phyloP scores from a whole-genome alignment of 2,329 filamentous ascomycete species.

The Colletotrichum sp. region DNA sequence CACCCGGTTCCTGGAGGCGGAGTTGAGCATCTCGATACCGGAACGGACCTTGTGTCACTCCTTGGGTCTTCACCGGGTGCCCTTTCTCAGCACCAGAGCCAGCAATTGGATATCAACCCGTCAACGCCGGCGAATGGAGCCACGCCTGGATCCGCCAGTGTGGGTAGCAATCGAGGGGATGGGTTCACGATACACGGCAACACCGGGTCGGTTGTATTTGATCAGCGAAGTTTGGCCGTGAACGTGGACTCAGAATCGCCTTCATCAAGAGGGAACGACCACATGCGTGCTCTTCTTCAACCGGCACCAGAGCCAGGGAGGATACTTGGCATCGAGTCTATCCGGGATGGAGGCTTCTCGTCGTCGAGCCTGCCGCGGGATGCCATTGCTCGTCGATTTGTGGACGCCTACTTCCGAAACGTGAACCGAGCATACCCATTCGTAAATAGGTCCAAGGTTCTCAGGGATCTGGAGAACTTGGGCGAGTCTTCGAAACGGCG shows the following conservation, averaged over 20 bases:
- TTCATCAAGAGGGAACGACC: constrained; percentile 1
- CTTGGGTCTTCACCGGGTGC: constrained; percentile 10
- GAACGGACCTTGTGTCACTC: constrained; percentile 29
- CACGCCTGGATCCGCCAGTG: constrained; percentile 7
- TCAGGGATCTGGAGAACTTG: constrained; percentile 36
- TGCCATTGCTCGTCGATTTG: constrained; percentile 35
- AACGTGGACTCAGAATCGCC: constrained; percentile 1
- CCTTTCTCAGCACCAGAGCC: not conserved
- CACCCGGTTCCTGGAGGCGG: constrained; percentile 31
- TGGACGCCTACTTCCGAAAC: constrained; percentile 50
- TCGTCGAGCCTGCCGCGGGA: constrained; percentile 24
- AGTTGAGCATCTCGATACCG: constrained; percentile 42
- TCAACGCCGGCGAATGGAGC: constrained; percentile 4
- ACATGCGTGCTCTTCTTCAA: constrained; percentile 9
- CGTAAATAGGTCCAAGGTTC: constrained; percentile 39
- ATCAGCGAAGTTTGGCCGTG: constrained; percentile 3
- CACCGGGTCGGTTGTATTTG: not conserved
- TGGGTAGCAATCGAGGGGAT: constrained; percentile 4
- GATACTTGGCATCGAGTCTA: constrained; percentile 6
- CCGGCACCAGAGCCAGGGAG: constrained; percentile 3
- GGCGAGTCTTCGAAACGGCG: constrained; percentile 26
- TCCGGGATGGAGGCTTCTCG: constrained; percentile 2
- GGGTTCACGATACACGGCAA: not conserved
- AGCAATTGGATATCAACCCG: not conserved
- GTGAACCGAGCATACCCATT: constrained; percentile 52